Evolutionary conservation across 1,284 basidiomycete species (phyloP).

Genomic region (Entoloma clypeatum): DNA sequence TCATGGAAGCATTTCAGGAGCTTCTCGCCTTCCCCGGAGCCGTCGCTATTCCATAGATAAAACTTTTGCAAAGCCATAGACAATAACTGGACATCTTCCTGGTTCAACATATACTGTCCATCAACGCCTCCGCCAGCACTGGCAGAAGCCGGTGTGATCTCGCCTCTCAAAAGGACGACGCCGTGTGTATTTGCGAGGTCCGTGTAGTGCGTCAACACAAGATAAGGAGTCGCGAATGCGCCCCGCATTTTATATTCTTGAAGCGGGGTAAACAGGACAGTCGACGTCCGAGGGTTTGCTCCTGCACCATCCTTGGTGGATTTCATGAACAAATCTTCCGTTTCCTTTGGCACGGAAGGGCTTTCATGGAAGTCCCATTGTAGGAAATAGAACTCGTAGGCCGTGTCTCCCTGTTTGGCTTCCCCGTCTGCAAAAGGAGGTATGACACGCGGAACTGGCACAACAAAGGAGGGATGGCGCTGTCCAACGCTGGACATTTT

Average conservation of each 20-base stretch:
- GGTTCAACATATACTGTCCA: conserved; percentile 58
- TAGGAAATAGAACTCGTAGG: conserved; percentile 86
- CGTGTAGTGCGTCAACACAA: conserved; percentile 91
- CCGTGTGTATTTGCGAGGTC: conserved; percentile 82
- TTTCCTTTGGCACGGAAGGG: conserved; percentile 46
- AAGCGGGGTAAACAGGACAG: conserved; percentile 89
- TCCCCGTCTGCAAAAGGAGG: conserved; percentile 22
- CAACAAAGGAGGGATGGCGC: conserved; percentile 72
- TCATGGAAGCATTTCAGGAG: conserved; percentile 72
- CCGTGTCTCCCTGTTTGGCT: conserved; percentile 35
- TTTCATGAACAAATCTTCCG: conserved; percentile 40
- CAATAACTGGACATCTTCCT: conserved; percentile 80
- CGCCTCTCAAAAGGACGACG: conserved; percentile 86
- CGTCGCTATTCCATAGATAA: conserved; percentile 57
- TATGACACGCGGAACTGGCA: conserved; percentile 64
- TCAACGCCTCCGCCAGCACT: conserved; percentile 28
- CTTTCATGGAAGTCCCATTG: conserved; percentile 80
- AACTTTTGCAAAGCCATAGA: conserved; percentile 79
- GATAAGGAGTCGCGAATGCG: conserved; percentile 87
- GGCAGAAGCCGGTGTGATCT: conserved; percentile 76
- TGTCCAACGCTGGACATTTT: conserved; percentile 62
- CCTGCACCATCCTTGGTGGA: conserved; percentile 23
- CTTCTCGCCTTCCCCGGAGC: conserved; percentile 35
- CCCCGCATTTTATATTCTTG: conserved; percentile 91
- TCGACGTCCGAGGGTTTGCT: conserved; percentile 51